Base-by-base conservation (phyloP, 805 yeast species). In the Naumovozyma dairenensis region DNA sequence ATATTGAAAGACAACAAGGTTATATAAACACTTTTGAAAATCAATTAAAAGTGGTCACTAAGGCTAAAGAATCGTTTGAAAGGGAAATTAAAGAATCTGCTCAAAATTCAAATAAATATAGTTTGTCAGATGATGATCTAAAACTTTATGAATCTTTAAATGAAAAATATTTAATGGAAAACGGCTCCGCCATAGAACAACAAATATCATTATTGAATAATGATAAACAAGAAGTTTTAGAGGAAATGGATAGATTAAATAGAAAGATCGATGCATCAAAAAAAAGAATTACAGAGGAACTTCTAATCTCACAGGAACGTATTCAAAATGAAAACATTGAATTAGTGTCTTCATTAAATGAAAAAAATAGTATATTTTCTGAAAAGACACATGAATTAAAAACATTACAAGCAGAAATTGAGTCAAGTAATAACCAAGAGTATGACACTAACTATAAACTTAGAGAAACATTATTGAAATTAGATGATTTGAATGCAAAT, bases 401-500 rank as follows among this genome's bases (percentile, higher is more conserved):
- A 36, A 45, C 48, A 4, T 25, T 56, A 42, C 51, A 74, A 58
- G 38, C 63, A 40, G 38, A 58, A 38, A 45, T 62, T 52, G 57
- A 67, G 54, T 57, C 59, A 12, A 51, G 58, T 18, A 40, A 50
- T 57, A 52, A 57, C 21, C 66, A 71, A 41, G 89, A 79, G 46
- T 62, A 65, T 24, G 77, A 74, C 37, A 49, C 82, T n/a, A 80
- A 77, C 41, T 62, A 76, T 6, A 71, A 74, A 39, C 61, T 87
- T 37, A 70, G 76, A 42, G 78, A 73, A 21, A 66, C 75, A 1
- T 61, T 81, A 19, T 43, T 70, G 2, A 70, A 70, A 44, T 61
- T 89, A 29, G 80, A 80, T 39, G 94, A 82, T 34, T 59, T 83
- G 24, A 75, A 74, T 32, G 86, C 94, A 1, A 74, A 69, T 37